Conservation (phyloP, 352 stramenopile genomes). For the Salisapilia sapeloensis region DNA sequence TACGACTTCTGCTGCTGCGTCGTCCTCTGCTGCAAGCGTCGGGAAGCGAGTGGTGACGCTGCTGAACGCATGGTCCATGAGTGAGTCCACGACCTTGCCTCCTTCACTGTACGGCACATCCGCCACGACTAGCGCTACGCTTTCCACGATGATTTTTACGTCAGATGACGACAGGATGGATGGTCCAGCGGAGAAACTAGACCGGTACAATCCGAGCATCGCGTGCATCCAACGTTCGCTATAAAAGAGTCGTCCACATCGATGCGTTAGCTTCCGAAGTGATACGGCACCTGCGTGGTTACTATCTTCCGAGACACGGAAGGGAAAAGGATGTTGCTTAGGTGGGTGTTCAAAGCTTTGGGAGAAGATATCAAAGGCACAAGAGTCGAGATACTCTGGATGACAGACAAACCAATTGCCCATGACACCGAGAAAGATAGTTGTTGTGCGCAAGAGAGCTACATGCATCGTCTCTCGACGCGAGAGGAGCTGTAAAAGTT, state of each 20-base stretch:
- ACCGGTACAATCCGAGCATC: slow-evolving; percentile 38
- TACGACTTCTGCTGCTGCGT: slow-evolving; percentile 29
- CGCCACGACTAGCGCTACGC: slow-evolving; percentile 37
- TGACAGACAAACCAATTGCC: slow-evolving; percentile 62
- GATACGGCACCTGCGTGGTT: slow-evolving; percentile 58
- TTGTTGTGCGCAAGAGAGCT: slow-evolving; percentile 34
- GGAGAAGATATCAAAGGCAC: slow-evolving; percentile 51
- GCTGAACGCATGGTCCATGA: slow-evolving; percentile 45
- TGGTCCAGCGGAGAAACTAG: slow-evolving; percentile 15
- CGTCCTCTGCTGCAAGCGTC: slow-evolving; percentile 22
- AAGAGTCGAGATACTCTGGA: slow-evolving; percentile 27
- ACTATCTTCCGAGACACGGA: slow-evolving; percentile 21
- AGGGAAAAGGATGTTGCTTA: slow-evolving; percentile 16
- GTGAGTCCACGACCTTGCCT: slow-evolving; percentile 32
- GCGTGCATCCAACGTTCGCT: slow-evolving; percentile 52
- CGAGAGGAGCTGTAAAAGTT: slow-evolving; percentile 56
- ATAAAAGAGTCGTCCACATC: slow-evolving; percentile 47
- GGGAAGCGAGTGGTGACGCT: slow-evolving; percentile 28
- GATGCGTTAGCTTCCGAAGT: slow-evolving; percentile 43
- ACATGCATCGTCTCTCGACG: slow-evolving; percentile 40
- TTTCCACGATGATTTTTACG: slow-evolving; percentile 38
- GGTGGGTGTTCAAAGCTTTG: slow-evolving; percentile 40
- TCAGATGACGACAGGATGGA: slow-evolving; percentile 7
- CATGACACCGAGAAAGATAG: slow-evolving; percentile 53
- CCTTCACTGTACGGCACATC: slow-evolving; percentile 56